These are phyloP conservation scores for Blastocystis sp. DNA, from an alignment of 352 stramenopile genomes.

Conservation along the genomic window DNA sequence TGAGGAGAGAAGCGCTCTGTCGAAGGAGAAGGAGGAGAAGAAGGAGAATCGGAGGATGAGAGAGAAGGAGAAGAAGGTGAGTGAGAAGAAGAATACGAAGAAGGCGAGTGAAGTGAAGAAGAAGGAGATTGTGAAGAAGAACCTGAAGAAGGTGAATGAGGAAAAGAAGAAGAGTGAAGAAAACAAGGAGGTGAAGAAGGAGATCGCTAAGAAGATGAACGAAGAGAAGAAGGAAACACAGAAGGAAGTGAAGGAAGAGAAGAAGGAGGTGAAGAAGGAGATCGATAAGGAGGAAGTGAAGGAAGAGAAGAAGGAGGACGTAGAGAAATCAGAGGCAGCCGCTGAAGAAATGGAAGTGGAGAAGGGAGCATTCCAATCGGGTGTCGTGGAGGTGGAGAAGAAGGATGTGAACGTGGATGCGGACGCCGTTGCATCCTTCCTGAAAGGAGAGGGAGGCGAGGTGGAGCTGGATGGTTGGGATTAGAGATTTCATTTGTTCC, in stretches of 20 bases:
- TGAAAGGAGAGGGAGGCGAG: neutral
- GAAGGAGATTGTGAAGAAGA: conserved; percentile 23
- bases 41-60: conserved; percentile 6
- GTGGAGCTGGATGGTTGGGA: conserved; percentile 45
- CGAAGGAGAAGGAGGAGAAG: conserved; percentile 34
- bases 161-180: neutral
- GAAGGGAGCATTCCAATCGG: conserved; percentile 9
- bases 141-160: neutral
- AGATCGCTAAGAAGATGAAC: neutral
- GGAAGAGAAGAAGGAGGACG: neutral
- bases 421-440: conserved; percentile 23
- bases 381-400: conserved; percentile 40
- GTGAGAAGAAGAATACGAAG: neutral
- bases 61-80: neutral
- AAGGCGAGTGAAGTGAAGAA: conserved; percentile 18
- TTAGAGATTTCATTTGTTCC: conserved; percentile 41
- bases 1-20: neutral
- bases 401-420: conserved; percentile 17
- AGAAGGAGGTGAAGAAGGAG: neutral
- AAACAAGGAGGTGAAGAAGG: neutral
- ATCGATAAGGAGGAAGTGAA: neutral
- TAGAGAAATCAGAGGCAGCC: neutral
- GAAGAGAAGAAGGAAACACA: neutral
- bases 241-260: neutral
- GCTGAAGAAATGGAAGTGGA: neutral